Conservation (phyloP, 23 red algal genomes). For the Agarophyton chilense region DNA sequence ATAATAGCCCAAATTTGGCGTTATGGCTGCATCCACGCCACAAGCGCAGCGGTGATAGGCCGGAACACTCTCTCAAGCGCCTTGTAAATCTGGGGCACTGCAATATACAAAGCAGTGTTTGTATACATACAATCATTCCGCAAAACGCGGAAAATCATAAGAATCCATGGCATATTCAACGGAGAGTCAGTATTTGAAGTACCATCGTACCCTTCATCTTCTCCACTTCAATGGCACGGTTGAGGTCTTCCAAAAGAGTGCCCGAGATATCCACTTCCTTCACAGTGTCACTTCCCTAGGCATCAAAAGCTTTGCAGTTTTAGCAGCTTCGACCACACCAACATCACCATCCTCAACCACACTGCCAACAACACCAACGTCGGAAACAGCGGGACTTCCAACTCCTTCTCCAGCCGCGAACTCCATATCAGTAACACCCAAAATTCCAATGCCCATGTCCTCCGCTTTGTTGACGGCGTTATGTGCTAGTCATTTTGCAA, state of each 20-base stretch:
- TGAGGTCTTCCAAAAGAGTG: too few relatives aligned
- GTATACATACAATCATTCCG: constrained; percentile 76
- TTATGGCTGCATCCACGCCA: too few relatives aligned
- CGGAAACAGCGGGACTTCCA: constrained; percentile 40
- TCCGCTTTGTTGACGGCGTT: too few relatives aligned
- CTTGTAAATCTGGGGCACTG: constrained; percentile 74
- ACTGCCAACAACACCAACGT: constrained; percentile 45
- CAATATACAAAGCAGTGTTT: constrained; percentile 56
- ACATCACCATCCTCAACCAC: constrained; percentile 48
- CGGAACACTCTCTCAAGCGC: constrained; percentile 53
- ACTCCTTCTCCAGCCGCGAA: constrained; percentile 46
- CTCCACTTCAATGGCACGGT: too few relatives aligned
- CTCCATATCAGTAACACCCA: too few relatives aligned
- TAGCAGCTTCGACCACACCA: constrained; percentile 11
- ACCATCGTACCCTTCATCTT: too few relatives aligned
- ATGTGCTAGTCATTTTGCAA: constrained; percentile 42
- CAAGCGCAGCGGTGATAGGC: constrained; percentile 48
- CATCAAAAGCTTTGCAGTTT: too few relatives aligned
- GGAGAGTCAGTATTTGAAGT: constrained; percentile 68
- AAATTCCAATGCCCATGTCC: too few relatives aligned
- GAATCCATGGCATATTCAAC: constrained; percentile 73
- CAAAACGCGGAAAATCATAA: constrained; percentile 65
- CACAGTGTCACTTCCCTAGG: too few relatives aligned
- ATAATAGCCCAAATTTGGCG: constrained; percentile 65
- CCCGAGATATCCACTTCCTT: too few relatives aligned